Evolutionary conservation across 345 rosid genomes (phyloP).

Genomic region (Bretschneidera sinensis): DNA sequence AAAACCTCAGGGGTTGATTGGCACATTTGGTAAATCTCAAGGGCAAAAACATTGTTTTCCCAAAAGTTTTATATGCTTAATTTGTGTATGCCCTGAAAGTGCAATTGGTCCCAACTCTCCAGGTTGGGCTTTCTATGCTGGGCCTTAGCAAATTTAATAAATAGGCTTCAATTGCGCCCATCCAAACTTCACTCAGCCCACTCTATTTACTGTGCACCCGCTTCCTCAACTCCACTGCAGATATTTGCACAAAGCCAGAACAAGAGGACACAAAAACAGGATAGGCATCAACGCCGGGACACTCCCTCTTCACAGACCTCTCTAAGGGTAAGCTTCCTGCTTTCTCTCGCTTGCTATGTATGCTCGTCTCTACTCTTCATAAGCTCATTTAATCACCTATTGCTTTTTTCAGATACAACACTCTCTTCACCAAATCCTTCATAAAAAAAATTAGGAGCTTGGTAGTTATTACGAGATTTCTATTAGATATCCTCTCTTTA

Average conservation of each 20-base stretch:
- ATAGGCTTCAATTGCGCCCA: no score
- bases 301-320: background rate
- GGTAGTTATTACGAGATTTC: no score
- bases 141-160: no score
- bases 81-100: no score
- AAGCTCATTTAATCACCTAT: background rate
- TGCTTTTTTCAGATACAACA: background rate
- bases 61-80: no score
- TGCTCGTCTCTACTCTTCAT: background rate
- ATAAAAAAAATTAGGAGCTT: no score
- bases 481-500: background rate
- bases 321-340: slow-evolving; percentile 14
- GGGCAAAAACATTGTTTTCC: no score
- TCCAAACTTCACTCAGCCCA: background rate
- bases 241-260: background rate
- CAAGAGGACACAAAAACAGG: slow-evolving; percentile 17
- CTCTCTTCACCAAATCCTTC: background rate
- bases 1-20: no score
- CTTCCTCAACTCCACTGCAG: background rate
- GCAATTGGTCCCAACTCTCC: no score
- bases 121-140: no score
- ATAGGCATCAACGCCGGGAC: slow-evolving; percentile 26
- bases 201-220: background rate
- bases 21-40: no score
- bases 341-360: background rate